phyloP scores from a whole-genome alignment of 106 monocot genomes.

The Xerophyta viscosa region DNA sequence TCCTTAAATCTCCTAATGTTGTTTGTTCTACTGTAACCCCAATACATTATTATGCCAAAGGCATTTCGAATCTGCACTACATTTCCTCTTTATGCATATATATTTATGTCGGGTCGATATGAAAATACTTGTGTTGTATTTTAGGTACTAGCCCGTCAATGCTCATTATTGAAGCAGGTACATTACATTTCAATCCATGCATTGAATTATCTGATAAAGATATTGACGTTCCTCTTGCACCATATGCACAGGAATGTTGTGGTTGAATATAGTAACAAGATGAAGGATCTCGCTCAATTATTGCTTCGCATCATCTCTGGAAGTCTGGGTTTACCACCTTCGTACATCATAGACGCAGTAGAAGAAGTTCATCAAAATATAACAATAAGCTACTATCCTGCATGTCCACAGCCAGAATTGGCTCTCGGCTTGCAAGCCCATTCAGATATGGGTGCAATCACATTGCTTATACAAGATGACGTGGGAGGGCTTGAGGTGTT shows the following conservation, averaged over 20 bases:
- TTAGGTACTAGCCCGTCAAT: too few species aligned
- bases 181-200: too few species aligned
- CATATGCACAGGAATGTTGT: slow-evolving; percentile 46
- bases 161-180: too few species aligned
- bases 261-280: slow-evolving; percentile 58
- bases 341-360: slow-evolving; percentile 62
- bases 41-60: too few species aligned
- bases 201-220: too few species aligned
- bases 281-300: slow-evolving; percentile 73
- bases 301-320: slow-evolving; percentile 54
- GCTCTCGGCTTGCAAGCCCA: slow-evolving; percentile 92
- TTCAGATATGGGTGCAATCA: slow-evolving; percentile 93
- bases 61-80: too few species aligned
- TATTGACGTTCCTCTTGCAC: background rate
- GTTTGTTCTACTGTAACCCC: too few species aligned
- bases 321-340: slow-evolving; percentile 43
- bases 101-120: too few species aligned
- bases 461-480: slow-evolving; percentile 94
- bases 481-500: slow-evolving; percentile 90
- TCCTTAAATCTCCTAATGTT: too few species aligned
- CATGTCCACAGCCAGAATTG: slow-evolving; percentile 95
- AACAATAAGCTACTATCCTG: slow-evolving; percentile 78
- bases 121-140: too few species aligned
- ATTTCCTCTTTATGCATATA: too few species aligned
- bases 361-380: slow-evolving; percentile 93